Evolutionary conservation across 2,329 filamentous ascomycete species (phyloP).

Genomic region (Aspergillus niger): DNA sequence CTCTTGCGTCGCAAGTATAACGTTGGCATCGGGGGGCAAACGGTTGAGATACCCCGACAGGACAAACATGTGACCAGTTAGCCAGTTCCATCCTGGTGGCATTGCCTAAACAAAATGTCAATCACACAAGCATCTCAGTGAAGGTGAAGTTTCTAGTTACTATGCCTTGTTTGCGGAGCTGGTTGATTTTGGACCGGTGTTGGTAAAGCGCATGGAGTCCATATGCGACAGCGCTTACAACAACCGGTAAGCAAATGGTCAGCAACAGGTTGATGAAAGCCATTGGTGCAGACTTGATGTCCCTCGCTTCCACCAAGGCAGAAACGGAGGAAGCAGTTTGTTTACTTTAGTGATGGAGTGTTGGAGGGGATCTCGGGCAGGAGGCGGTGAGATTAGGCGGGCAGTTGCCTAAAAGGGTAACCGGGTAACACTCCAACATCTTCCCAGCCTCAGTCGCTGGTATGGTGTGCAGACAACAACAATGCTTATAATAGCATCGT

Average conservation of each 20-base stretch:
- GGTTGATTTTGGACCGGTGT: not conserved
- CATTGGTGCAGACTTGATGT: not conserved
- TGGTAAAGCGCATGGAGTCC: not conserved
- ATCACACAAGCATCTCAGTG: too few relatives aligned
- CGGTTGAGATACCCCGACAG: not conserved
- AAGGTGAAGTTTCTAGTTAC: too few relatives aligned
- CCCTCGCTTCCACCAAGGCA: not conserved
- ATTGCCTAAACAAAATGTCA: not conserved
- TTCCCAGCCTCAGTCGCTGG: too few relatives aligned
- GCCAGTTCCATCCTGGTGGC: slow-evolving; percentile 3
- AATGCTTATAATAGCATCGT: too few relatives aligned
- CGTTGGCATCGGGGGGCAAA: not conserved
- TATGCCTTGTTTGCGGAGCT: not conserved
- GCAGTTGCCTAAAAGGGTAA: too few relatives aligned
- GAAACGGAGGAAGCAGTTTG: not conserved
- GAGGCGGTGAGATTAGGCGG: not conserved
- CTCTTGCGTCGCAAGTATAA: not conserved
- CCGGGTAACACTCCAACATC: too few relatives aligned
- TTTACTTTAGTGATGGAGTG: not conserved
- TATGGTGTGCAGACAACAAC: too few relatives aligned
- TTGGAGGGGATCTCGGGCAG: not conserved
- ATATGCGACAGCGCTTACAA: not conserved
- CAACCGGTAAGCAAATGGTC: not conserved
- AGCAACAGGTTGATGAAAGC: not conserved
- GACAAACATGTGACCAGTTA: slow-evolving; percentile 1